Percentiles rank a stretch among this genome's conserved stretches.
Conservation (phyloP, 75 land plant species). For the Pinus taeda region DNA sequence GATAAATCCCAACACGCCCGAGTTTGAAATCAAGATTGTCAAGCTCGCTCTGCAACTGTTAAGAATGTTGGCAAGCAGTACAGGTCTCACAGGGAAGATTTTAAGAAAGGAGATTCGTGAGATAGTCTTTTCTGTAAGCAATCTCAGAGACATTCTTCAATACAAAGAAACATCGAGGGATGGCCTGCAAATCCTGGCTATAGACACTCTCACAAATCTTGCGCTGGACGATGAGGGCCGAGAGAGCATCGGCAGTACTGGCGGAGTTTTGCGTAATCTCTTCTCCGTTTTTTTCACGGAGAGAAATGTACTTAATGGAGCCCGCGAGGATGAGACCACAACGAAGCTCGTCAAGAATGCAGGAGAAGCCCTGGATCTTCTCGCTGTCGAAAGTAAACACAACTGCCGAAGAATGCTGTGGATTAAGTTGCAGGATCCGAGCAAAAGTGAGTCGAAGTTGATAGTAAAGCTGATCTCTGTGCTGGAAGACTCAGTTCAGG, state of each 20-base stretch:
- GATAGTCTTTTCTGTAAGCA: conserved; percentile 66
- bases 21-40: conserved; percentile 7
- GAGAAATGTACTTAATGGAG: not conserved
- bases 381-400: conserved; percentile 44
- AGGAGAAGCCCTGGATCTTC: conserved; percentile 73
- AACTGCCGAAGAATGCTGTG: conserved; percentile 34
- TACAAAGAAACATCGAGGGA: conserved; percentile 7
- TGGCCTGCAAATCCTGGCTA: conserved; percentile 43
- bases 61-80: conserved; percentile 52
- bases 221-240: conserved; percentile 66
- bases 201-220: conserved; percentile 63
- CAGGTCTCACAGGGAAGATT: conserved; percentile 51
- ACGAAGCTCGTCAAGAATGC: conserved; percentile 40
- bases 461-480: conserved; percentile 19
- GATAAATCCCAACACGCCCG: conserved; percentile 2
- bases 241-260: conserved; percentile 77
- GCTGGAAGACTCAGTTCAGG: conserved; percentile 29
- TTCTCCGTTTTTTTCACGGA: conserved; percentile 40
- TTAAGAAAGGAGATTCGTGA: conserved; percentile 64
- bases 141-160: conserved; percentile 66
- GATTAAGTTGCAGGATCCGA: conserved; percentile 2
- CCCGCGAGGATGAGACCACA: not conserved
- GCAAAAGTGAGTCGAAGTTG: not conserved
- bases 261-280: conserved; percentile 63
- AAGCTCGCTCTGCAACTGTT: conserved; percentile 60